Evolutionary conservation across 192 early-diverging fungal genomes (phyloP).

Genomic region (Podochytrium sp.): DNA sequence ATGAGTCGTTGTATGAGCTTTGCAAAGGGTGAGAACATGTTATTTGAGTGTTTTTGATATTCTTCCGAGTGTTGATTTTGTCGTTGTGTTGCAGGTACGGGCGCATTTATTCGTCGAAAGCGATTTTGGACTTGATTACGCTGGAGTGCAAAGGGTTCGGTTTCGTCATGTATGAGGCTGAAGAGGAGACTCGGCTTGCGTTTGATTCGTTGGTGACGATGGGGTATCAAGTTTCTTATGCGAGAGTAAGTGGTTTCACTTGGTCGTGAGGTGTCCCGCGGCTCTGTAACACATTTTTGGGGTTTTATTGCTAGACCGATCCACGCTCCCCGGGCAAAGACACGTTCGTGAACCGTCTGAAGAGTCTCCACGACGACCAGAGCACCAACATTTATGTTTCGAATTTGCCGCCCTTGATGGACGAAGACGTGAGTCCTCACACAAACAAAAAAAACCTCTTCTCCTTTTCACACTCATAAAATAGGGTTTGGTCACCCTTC

Average conservation of each 20-base stretch:
- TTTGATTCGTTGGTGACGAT: constrained; percentile 68
- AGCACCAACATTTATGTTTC: constrained; percentile 83
- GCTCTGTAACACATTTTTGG: not conserved
- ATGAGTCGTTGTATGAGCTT: constrained; percentile 67
- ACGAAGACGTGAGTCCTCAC: constrained; percentile 60
- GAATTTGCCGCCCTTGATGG: constrained; percentile 74
- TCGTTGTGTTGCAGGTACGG: constrained; percentile 59
- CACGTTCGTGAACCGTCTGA: constrained; percentile 38
- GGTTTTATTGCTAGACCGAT: constrained; percentile 2
- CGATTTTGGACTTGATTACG: constrained; percentile 77
- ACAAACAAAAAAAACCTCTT: not conserved
- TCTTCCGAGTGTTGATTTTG: not conserved
- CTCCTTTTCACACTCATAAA: not conserved
- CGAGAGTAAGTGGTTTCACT: constrained; percentile 53
- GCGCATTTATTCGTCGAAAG: constrained; percentile 76
- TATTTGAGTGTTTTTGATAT: not conserved
- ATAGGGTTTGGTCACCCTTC: constrained; percentile 61
- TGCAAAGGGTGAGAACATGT: constrained; percentile 59
- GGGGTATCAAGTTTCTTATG: constrained; percentile 75
- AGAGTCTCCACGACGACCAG: constrained; percentile 69
- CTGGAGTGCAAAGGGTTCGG: constrained; percentile 87
- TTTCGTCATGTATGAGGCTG: constrained; percentile 81
- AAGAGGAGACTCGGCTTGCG: constrained; percentile 66
- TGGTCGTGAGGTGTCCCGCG: not conserved
- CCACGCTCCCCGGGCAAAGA: constrained; percentile 23